Conservation (phyloP, 139 green algal species). For the Nannochloris sp. region DNA sequence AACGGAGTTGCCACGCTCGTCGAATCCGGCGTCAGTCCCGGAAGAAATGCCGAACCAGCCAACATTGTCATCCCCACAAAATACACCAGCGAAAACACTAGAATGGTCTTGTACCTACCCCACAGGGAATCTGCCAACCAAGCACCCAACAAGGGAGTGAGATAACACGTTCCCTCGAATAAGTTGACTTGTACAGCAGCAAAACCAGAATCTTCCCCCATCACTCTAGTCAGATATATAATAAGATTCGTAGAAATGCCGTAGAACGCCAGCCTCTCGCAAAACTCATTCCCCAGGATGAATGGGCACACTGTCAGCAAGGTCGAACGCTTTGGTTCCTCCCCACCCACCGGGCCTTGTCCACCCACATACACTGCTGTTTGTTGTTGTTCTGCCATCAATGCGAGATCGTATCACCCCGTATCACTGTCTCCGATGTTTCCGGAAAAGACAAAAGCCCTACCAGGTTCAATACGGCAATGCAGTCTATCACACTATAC, state of each 20-base stretch:
- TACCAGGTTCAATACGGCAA: too few relatives aligned
- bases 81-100: constrained; percentile 89
- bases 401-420: too few relatives aligned
- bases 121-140: constrained; percentile 80
- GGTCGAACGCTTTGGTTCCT: constrained; percentile 31
- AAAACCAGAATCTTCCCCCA: constrained; percentile 62
- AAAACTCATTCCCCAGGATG: constrained; percentile 88
- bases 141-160: constrained; percentile 85
- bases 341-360: background rate
- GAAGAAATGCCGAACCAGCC: constrained; percentile 34
- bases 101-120: constrained; percentile 93
- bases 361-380: background rate
- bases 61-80: constrained; percentile 70
- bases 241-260: constrained; percentile 84
- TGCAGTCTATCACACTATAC: too few relatives aligned
- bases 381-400: too few relatives aligned
- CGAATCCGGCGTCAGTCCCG: constrained; percentile 36
- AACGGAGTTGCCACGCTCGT: constrained; percentile 30
- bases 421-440: too few relatives aligned
- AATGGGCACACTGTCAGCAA: constrained; percentile 78
- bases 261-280: constrained; percentile 84
- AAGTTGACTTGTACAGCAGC: constrained; percentile 73
- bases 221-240: constrained; percentile 77
- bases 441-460: too few relatives aligned
- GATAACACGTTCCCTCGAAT: constrained; percentile 89